Conservation (phyloP, 192 early-diverging fungal species). For the Gryganskiella cystojenkinii region DNA sequence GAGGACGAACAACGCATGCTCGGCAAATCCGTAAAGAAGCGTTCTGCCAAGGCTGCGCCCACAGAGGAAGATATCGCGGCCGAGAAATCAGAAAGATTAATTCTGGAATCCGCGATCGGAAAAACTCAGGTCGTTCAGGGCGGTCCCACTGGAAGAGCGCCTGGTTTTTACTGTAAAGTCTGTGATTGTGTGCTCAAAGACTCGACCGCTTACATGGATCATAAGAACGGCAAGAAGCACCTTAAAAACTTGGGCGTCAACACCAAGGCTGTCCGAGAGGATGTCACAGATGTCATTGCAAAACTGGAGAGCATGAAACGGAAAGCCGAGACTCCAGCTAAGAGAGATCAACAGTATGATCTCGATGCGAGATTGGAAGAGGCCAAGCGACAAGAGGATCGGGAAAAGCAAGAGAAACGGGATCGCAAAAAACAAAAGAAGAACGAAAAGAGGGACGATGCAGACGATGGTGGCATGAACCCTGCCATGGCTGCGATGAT, state of each 20-base stretch:
- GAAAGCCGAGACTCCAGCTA: constrained; percentile 68
- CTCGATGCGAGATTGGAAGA: constrained; percentile 75
- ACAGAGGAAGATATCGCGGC: constrained; percentile 66
- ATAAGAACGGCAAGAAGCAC: constrained; percentile 93
- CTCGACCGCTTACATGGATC: constrained; percentile 90
- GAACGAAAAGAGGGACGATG: constrained; percentile 52
- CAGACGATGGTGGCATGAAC: constrained; percentile 56
- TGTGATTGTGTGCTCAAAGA: constrained; percentile 93
- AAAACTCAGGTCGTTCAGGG: constrained; percentile 85
- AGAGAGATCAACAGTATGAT: constrained; percentile 69
- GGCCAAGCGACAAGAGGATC: constrained; percentile 75
- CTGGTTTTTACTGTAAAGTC: constrained; percentile 92
- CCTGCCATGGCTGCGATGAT: constrained; percentile 81
- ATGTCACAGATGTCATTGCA: constrained; percentile 78
- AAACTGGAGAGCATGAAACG: constrained; percentile 77
- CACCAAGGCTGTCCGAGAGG: constrained; percentile 85
- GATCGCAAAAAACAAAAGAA: constrained; percentile 70
- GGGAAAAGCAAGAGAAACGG: constrained; percentile 67
- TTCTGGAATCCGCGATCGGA: constrained; percentile 80
- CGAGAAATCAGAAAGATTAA: constrained; percentile 61
- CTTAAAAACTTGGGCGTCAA: constrained; percentile 83
- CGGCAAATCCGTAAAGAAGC: constrained; percentile 54
- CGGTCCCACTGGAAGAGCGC: constrained; percentile 67
- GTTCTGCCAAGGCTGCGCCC: constrained; percentile 36
- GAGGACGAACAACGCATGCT: constrained; percentile 67